Percentiles rank a stretch among this genome's conserved stretches.
Conservation (phyloP, 2,329 filamentous ascomycete genomes). For the Parascedosporium putredinis region DNA sequence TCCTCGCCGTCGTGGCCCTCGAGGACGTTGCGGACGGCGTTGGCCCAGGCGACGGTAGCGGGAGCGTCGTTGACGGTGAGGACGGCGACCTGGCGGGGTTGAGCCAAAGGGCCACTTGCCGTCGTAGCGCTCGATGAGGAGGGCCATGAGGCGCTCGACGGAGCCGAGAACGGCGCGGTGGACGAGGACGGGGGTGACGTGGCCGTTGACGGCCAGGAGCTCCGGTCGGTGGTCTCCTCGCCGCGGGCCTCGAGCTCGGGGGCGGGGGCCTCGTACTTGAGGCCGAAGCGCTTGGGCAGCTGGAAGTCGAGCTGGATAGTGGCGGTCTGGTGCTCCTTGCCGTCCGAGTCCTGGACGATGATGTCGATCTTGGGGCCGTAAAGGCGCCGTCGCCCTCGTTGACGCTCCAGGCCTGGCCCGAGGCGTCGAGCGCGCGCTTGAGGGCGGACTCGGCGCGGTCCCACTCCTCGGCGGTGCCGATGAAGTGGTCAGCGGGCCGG, state of each 20-base stretch:
- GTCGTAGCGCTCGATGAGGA: conserved; percentile 74
- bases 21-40: conserved; percentile 36
- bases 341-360: conserved; percentile 65
- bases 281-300: conserved; percentile 68
- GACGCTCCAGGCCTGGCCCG: conserved; percentile 60
- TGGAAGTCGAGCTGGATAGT: conserved; percentile 89
- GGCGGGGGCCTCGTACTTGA: conserved; percentile 63
- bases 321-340: conserved; percentile 80
- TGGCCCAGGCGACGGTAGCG: conserved; percentile 40
- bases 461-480: conserved; percentile 61
- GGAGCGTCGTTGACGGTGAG: conserved; percentile 58
- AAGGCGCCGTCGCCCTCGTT: conserved; percentile 76
- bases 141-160: conserved; percentile 72
- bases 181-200: conserved; percentile 64
- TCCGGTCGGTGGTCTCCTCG: conserved; percentile 37
- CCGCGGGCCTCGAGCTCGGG: conserved; percentile 49
- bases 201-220: conserved; percentile 41
- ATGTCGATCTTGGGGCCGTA: conserved; percentile 92
- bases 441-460: conserved; percentile 30
- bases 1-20: conserved; percentile 21
- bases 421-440: conserved; percentile 44
- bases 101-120: conserved; percentile 84
- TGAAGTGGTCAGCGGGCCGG: conserved; percentile 63
- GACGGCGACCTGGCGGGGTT: conserved; percentile 68
- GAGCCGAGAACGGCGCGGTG: conserved; percentile 79